These are phyloP conservation scores for Jimgerdemannia flammicorona DNA, from an alignment of 192 early-diverging fungal genomes.

Conservation along the genomic window DNA sequence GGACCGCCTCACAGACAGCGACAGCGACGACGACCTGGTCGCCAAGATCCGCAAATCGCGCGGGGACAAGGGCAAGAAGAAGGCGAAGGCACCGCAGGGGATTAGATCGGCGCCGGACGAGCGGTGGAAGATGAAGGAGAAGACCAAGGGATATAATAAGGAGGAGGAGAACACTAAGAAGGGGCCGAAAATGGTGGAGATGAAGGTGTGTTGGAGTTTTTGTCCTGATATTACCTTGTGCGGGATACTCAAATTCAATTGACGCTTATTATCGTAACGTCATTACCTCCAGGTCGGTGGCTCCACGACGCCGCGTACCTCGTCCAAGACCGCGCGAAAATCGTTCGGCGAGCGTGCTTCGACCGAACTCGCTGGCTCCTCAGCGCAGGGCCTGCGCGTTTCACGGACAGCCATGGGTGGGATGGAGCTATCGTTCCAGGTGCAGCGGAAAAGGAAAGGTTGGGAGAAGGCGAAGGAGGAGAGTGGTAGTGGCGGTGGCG, in stretches of 20 bases:
- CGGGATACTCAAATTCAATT: background rate
- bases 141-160: slow-evolving; percentile 16
- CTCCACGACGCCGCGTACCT: background rate
- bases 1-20: slow-evolving; percentile 15
- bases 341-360: background rate
- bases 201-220: slow-evolving; percentile 4
- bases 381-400: background rate
- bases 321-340: slow-evolving; percentile 10
- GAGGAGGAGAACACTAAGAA: slow-evolving; percentile 9
- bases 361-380: background rate
- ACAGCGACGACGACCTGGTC: slow-evolving; percentile 37
- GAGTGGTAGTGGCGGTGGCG: no score
- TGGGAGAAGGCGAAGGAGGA: slow-evolving; percentile 2
- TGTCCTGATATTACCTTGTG: background rate
- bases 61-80: slow-evolving; percentile 16
- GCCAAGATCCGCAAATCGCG: slow-evolving; percentile 31
- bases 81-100: slow-evolving; percentile 9
- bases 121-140: slow-evolving; percentile 16
- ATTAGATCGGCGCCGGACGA: slow-evolving; percentile 17
- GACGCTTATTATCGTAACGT: background rate
- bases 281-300: background rate
- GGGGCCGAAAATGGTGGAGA: background rate
- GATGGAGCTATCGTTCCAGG: background rate
- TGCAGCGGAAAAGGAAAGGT: slow-evolving; percentile 3
- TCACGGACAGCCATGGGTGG: slow-evolving; percentile 4